Base-by-base conservation (phyloP, 352 stramenopile genomes). In the Pythium insidiosum region DNA sequence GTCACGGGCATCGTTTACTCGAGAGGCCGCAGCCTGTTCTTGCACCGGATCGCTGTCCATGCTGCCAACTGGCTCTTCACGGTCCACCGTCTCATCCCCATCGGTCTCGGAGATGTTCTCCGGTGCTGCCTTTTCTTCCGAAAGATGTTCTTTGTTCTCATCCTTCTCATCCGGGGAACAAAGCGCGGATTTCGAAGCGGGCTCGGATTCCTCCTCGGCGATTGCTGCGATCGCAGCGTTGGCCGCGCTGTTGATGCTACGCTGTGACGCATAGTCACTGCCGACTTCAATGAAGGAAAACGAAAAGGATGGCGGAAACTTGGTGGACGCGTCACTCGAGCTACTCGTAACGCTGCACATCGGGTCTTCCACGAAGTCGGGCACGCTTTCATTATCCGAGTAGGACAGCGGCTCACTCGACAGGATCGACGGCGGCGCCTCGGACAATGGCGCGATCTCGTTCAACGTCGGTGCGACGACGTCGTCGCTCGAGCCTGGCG, bases 271-370 rank as follows among this genome's bases (percentile, higher is more conserved):
- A 19, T 41, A 42, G 22, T 57, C 42, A 28, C 50, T 31, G n/a
- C 50, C 75, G 26, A 75, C 61, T 47, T 85, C 68, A 42, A 85
- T 85, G 50, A 83, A 85, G 26, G 73, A 85, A 53, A 85, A 85
- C 9, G 69, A 76, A 44, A 85, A 85, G 48, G 62, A 68, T 41
- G 61, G 59, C 25, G 50, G 50, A 19, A 58, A 24, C 38, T 58
- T 58, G 29, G 43, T 58, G 16, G 37, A 49, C 22, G 38, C 43
- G 4, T 41, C 42, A 35, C 4, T 48, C 36, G 29, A 15, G 43
- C 38, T 53, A 12, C 22, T 52, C 20, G 43, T 53, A n/a, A 58
- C 43, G n/a, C n/a, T n/a, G n/a, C n/a, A n/a, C 18, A 38, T 38
- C 18, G 50, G 43, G 41, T 53, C 50, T 1, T 53, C 51, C 15